phyloP scores from a whole-genome alignment of 2,329 filamentous ascomycete genomes.

The Aureobasidium zeae region DNA sequence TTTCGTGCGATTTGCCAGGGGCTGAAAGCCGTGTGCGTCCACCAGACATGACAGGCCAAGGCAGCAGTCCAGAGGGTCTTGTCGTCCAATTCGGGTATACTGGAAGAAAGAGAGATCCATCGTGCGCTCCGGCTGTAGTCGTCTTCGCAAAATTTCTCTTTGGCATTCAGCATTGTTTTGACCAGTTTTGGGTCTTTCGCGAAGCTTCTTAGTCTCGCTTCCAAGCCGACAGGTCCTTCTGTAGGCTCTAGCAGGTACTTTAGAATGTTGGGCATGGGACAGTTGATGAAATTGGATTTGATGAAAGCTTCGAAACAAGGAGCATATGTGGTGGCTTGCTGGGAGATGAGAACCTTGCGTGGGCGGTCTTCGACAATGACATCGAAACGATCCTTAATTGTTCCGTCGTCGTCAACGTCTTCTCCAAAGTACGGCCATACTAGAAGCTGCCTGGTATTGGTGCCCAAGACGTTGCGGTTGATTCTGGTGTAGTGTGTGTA shows the following conservation, averaged over 20 bases:
- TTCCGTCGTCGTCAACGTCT: conserved; percentile 24
- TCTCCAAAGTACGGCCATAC: conserved; percentile 33
- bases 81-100: conserved; percentile 23
- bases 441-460: conserved; percentile 34
- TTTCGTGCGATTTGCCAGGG: conserved; percentile 19
- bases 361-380: conserved; percentile 25
- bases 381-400: conserved; percentile 25
- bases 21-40: conserved; percentile 28
- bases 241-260: conserved; percentile 31
- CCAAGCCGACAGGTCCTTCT: not conserved
- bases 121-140: conserved; percentile 27
- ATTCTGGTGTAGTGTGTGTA: conserved; percentile 37
- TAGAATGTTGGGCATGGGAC: conserved; percentile 31
- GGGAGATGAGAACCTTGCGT: conserved; percentile 27
- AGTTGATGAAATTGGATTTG: conserved; percentile 26
- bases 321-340: conserved; percentile 30
- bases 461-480: conserved; percentile 33
- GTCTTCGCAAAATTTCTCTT: conserved; percentile 24
- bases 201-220: not conserved
- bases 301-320: conserved; percentile 30
- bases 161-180: conserved; percentile 10
- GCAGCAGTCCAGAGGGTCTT: conserved; percentile 27
- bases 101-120: conserved; percentile 27
- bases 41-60: conserved; percentile 31
- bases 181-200: not conserved